Conservation (phyloP, 202 grass and related monocot genomes). For the Musa balbisiana region DNA sequence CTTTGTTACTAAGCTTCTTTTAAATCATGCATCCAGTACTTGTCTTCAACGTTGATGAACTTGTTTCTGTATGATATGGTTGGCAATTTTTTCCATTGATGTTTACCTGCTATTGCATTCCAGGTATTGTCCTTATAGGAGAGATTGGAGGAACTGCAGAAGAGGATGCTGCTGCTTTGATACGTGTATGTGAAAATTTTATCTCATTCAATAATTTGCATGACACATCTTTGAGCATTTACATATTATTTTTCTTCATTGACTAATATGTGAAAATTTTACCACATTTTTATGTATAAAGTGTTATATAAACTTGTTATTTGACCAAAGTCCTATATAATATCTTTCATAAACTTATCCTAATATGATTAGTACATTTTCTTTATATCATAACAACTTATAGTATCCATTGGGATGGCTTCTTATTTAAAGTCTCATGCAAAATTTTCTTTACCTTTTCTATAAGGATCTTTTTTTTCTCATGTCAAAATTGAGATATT, state of each 20-base stretch:
- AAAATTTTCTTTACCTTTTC: no score
- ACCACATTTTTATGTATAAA: not conserved
- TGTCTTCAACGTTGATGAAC: not conserved
- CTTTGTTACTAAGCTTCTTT: not conserved
- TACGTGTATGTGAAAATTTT: constrained; percentile 40
- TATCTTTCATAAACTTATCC: no score
- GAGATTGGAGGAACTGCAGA: constrained; percentile 99
- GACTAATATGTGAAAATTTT: not conserved
- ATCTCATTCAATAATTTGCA: not conserved
- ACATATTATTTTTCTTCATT: not conserved
- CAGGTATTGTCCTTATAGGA: constrained; percentile 91
- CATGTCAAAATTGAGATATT: no score
- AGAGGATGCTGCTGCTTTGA: constrained; percentile 97
- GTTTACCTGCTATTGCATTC: not conserved
- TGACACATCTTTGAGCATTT: not conserved
- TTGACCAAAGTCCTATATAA: no score
- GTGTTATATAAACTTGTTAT: no score
- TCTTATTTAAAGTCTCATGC: no score
- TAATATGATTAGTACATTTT: no score
- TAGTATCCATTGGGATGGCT: no score
- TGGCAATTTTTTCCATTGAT: not conserved
- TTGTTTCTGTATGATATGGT: not conserved
- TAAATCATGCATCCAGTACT: not conserved
- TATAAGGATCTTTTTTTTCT: no score
- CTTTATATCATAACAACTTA: no score